Evolutionary conservation across 1,139 yeast genomes (phyloP), one percentile per base, ranked within the genome.

Genomic region (Sugiyamaella xylanicola): DNA sequence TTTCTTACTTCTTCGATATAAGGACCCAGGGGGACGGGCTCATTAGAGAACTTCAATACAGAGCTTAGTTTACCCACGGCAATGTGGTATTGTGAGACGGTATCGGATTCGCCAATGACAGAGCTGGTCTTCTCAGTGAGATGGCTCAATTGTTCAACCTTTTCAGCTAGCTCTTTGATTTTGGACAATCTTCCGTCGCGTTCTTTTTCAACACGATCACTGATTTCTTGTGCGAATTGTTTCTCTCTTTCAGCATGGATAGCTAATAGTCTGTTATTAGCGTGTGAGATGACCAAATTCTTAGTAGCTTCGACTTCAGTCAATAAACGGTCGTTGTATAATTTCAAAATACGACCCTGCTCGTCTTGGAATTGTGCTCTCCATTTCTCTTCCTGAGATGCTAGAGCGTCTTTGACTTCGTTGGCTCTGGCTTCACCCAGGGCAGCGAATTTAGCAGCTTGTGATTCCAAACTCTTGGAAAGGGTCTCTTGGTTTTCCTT

Each of bases 111-210:
- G 36, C 73, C 75, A 53, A 87, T 77, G 63, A 84, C 83, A 48
- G 73, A 68, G 61, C 86, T 87, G 55, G 89, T 77, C 60, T 81
- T 76, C 32, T 77, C 69, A 51, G 87, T 84, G 56, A 87, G 76
- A 45, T 77, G 72, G 69, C 85, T 88, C 61, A 89, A 74, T 42
- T 80, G 79, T 36, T 73, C 76, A 54, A 92, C 77, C 63, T 86
- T 79, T 32, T 74, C 67, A 62, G 81, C 76, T 56, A 95, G 77
- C 59, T 82, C 81, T 32, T 80, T 79, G 65, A 93, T 78, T 66
- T 85, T 80, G 51, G 87, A 81, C 64, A 91, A 81, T 68, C 95
- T 85, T 36, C 92, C 91, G 57, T 84, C 77, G 72, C 98, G 86
- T 76, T 93, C 99, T 32, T 75, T 67, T 64, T 90, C 95, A 52